Base-by-base conservation (phyloP, 176 grass and related monocot genomes). In the Musa beccarii region DNA sequence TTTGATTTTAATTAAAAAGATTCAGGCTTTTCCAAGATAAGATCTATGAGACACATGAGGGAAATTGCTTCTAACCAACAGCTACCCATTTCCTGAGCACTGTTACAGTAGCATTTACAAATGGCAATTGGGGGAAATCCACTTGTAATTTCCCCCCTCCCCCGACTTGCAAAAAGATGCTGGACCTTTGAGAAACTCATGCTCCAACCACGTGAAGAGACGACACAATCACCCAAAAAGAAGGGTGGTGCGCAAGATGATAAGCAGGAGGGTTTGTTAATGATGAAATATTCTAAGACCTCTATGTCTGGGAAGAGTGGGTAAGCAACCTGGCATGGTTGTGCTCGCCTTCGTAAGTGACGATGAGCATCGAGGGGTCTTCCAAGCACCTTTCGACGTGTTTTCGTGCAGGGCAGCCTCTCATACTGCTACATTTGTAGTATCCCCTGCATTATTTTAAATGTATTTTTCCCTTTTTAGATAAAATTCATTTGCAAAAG, bases 341-440 rank as follows among this genome's bases (percentile, higher is more conserved):
- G 82, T 92, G 90, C 14, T 92, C 90, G 77, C 84, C 86, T 83
- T 92, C 90, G 75, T 92, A 92, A 54, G 90, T 92, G 29, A 89
- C 87, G 52, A 87, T 81, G 20, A 92, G 78, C 90, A 89, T 92
- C 14, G 74, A 76, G 0, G 90, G 74, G 61, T 92, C 84, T 77
- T 80, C 77, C 74, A 87, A 14, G 19, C 90, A 92, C 82, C 84
- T 81, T 82, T 92, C 90, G 9, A 92, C 90, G 53, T 92, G 90
- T 75, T 92, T 92, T 84, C 90, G 87, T 56, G 90, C 90, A 52
- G 84, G 82, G 82, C 87, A 92, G n/a, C 89, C 84, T 80, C 86
- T 92, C 84, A 73, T 85, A 84, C 84, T 92, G 90, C 90, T 92
- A 87, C 90, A 92, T 79, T 87, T 80, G 74, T 92, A 92, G 90